Conservation (phyloP, 495 filamentous ascomycete species). For the Aspergillus wentii region DNA sequence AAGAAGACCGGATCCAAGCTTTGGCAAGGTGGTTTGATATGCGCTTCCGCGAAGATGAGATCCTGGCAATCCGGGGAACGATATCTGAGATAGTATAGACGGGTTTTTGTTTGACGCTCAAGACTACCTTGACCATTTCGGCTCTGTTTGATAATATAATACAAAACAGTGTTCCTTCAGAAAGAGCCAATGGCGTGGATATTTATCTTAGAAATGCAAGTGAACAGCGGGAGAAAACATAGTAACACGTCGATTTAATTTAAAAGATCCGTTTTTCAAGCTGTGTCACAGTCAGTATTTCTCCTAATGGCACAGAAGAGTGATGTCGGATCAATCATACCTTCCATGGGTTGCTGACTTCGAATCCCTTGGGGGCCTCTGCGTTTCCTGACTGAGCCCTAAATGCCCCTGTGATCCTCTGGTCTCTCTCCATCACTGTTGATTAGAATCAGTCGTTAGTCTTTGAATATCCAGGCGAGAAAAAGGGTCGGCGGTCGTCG, state of each 20-base stretch:
- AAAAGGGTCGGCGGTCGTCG: background rate
- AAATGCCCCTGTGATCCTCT: constrained; percentile 76
- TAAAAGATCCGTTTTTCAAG: constrained; percentile 41
- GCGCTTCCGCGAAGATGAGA: constrained; percentile 46
- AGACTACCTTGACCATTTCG: constrained; percentile 5
- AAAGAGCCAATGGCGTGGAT: constrained; percentile 11
- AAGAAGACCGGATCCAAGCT: constrained; percentile 49
- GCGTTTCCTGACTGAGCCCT: constrained; percentile 83
- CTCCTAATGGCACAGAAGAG: background rate
- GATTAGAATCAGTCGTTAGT: constrained; percentile 8
- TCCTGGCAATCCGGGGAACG: constrained; percentile 42
- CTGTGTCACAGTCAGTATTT: constrained; percentile 18
- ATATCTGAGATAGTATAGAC: constrained; percentile 40
- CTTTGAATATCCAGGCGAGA: background rate
- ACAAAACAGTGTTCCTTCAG: constrained; percentile 13
- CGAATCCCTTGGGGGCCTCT: constrained; percentile 79
- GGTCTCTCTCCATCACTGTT: constrained; percentile 95
- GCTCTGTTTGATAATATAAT: constrained; percentile 6
- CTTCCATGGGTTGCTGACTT: constrained; percentile 94
- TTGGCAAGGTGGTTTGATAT: constrained; percentile 54
- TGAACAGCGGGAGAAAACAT: constrained; percentile 11
- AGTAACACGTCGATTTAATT: constrained; percentile 9
- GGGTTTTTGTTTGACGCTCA: background rate
- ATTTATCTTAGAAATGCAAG: constrained; percentile 14
- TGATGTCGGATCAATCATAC: constrained; percentile 33